Evolutionary conservation across 176 grass and related monocot genomes (phyloP).

Genomic region (Rhynchospora pubera): DNA sequence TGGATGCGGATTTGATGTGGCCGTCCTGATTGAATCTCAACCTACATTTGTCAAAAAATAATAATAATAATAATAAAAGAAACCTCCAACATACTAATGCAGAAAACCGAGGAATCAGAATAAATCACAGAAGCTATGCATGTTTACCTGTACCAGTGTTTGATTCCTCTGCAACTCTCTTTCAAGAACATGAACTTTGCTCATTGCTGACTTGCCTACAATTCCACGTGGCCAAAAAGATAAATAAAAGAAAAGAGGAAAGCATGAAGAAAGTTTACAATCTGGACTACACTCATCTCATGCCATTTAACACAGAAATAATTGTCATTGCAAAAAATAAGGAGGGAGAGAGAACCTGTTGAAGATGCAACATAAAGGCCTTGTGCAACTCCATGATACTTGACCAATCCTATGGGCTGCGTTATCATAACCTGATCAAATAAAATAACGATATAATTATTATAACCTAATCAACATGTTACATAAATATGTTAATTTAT

Average conservation of each 20-base stretch:
- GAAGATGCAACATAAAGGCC: slow-evolving; percentile 77
- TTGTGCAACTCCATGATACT: slow-evolving; percentile 73
- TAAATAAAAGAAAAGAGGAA: slow-evolving; percentile 20
- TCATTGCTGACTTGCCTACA: slow-evolving; percentile 77
- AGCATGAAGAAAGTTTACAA: slow-evolving; percentile 1
- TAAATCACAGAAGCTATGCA: neutral
- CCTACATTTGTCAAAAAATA: no score
- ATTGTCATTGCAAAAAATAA: no score
- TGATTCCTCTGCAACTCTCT: slow-evolving; percentile 49
- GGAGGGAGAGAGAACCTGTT: slow-evolving; percentile 42
- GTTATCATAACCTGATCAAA: slow-evolving; percentile 53
- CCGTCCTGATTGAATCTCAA: slow-evolving; percentile 82
- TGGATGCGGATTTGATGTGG: slow-evolving; percentile 90
- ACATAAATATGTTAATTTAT: neutral
- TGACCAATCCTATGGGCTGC: slow-evolving; percentile 73
- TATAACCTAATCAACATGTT: neutral
- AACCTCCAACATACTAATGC: neutral
- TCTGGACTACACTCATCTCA: no score
- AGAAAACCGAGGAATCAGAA: slow-evolving; percentile 14
- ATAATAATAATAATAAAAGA: slow-evolving; percentile 18
- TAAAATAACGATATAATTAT: slow-evolving; percentile 12
- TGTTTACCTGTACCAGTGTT: slow-evolving; percentile 62
- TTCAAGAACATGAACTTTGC: slow-evolving; percentile 77
- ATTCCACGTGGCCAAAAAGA: slow-evolving; percentile 16
- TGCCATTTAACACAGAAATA: no score